Conservation (phyloP, 2,329 filamentous ascomycete genomes). For the Neonectria sp. region DNA sequence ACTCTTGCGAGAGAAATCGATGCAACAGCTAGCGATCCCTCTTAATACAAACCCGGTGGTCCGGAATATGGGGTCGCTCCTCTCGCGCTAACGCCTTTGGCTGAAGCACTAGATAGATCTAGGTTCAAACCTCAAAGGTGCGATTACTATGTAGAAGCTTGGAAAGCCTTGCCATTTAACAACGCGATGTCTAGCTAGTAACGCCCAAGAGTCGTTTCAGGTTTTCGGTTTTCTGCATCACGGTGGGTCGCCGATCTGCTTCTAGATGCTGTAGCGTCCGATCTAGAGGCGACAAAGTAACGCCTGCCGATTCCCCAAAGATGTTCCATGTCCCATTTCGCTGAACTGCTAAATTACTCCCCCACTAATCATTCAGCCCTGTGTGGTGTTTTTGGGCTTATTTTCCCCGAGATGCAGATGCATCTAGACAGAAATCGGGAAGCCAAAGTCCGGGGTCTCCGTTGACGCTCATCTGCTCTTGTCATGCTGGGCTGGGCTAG, state of each 20-base stretch:
- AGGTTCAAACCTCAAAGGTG: background rate
- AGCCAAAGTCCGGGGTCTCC: too few relatives aligned
- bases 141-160: background rate
- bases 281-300: background rate
- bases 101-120: background rate
- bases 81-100: slow-evolving; percentile 18
- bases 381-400: background rate
- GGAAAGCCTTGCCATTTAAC: slow-evolving; percentile 1
- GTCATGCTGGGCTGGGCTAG: background rate
- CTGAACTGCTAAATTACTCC: slow-evolving; percentile 7
- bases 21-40: background rate
- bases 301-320: slow-evolving; percentile 1
- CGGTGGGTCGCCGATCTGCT: slow-evolving; percentile 3
- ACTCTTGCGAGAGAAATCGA: background rate
- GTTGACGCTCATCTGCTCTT: background rate
- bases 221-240: slow-evolving; percentile 9
- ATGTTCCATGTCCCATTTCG: slow-evolving; percentile 13
- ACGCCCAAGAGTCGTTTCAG: slow-evolving; percentile 18
- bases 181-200: background rate
- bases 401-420: background rate
- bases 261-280: background rate
- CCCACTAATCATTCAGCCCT: background rate
- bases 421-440: background rate
- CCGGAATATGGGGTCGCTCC: background rate
- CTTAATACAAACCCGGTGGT: slow-evolving; percentile 1